Evolutionary conservation across 1,284 basidiomycete species (phyloP), one percentile per base, ranked within the genome.

Genomic region (Marasmius sp.): DNA sequence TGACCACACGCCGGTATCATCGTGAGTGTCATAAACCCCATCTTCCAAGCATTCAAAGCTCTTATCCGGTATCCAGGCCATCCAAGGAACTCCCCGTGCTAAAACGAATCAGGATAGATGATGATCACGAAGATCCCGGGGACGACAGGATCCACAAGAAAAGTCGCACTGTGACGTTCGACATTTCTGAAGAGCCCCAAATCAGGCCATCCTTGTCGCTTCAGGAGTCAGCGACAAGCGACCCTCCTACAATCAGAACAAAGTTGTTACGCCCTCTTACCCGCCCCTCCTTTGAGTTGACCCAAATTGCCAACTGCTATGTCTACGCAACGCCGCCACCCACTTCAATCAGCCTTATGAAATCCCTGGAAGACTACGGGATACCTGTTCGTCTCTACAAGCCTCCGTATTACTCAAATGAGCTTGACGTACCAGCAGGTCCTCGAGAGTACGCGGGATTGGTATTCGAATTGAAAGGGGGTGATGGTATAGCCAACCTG

Each of bases 401-500:
- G 20, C 79, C 85, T 20, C 93, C 96, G 0, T 91, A 85, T 72
- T 98, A 94, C 72, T 93, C 92, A 3, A 84, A 87, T 59, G 81
- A 82, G 10, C 69, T 69, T 2, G 97, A 98, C 70, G 84, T 89
- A 0, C 91, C 94, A 0, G 80, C 83, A 47, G 76, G 78, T 14
- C 78, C 90, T 0, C 82, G 88, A 68, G 91, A 95, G 72, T 96
- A 92, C 70, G 95, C 88, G 12, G 95, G 95, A 0, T 75, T 93
- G 1, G 73, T 86, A 33, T 97, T 92, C 72, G 79, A 82, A 49
- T 77, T 97, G 18, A 88, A 88, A 68, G 84, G 87, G 8, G 83
- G 84, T 1, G 75, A 77, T 43, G 85, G 85, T 8, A 73, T 89
- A 6, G 70, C 72, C 37, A 71, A 71, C 41, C 74, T 92, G 33